Base-by-base conservation (phyloP, 2,329 filamentous ascomycete species). In the Colletotrichum coccodes region DNA sequence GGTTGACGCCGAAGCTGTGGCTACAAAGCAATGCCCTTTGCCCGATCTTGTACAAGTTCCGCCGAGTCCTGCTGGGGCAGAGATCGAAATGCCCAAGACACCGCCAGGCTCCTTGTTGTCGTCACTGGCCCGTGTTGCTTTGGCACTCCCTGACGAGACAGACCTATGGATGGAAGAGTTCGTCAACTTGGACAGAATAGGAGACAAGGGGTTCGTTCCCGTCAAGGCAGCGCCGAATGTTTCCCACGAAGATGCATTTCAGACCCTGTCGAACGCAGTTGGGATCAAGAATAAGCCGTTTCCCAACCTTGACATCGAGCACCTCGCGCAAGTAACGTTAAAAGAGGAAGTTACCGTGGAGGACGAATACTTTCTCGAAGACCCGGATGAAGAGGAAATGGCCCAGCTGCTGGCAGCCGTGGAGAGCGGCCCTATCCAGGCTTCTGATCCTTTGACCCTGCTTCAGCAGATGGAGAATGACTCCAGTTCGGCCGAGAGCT, bases 141-240 rank as follows among this genome's bases (percentile, higher is more conserved):
- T 28, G 8, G 8, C 26, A n/a, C n/a, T 16, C 14, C 32, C 8
- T 4, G 57, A 61, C 4, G 57, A 38, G 7, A 6, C 30, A 28
- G 62, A 64, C 12, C 16, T 36, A 1, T 67, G 64, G 64, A 67
- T 64, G 64, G 12, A 42, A n/a, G 14, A 64, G n/a, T 64, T 58
- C 3, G 60, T 67, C 26, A 28, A 67, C 44, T 12, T 64, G 3
- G 46, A 59, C 11, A 32, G 21, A 12, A 47, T 16, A 16, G 28
- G 23, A 4, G 54, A n/a, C 38, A 28, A 46, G 4, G 34, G 44
- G 8, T 63, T 36, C 9, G 11, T 47, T 3, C 28, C n/a, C 3
- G n/a, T 28, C 21, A 14, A 26, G 3, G 18, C 21, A 23, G 0
- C 1, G 2, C 16, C 26, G 9, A 12, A 30, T 36, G 14, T 16